Conservation (phyloP, 1,284 basidiomycete species). For the Sporisorium graminicola region DNA sequence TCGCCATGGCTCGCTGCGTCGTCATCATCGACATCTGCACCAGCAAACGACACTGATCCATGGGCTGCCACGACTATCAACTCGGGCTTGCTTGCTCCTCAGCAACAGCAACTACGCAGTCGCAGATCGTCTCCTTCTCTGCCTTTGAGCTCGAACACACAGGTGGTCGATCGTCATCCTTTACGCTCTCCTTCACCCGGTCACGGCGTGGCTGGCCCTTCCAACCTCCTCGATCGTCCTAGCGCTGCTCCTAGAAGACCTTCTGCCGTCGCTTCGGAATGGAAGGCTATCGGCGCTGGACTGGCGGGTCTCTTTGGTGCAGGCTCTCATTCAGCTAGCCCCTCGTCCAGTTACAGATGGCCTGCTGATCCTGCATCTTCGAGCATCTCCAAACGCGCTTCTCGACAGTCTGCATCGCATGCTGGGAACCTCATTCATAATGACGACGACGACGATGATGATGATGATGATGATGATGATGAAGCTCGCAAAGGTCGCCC, state of each 20-base stretch:
- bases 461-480: conserved; percentile 15
- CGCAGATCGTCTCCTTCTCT: conserved; percentile 31
- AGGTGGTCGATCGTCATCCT: conserved; percentile 42
- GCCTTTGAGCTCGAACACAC: conserved; percentile 11
- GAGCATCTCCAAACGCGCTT: conserved; percentile 2
- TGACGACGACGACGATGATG: background rate
- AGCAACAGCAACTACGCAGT: conserved; percentile 31
- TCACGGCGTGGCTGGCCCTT: conserved; percentile 9
- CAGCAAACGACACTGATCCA: conserved; percentile 15
- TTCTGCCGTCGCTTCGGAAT: conserved; percentile 43
- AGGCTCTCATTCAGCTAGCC: conserved; percentile 8
- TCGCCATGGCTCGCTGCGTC: conserved; percentile 27
- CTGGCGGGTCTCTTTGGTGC: conserved; percentile 44
- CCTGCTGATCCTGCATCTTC: conserved; percentile 42
- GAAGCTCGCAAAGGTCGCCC: conserved; percentile 28
- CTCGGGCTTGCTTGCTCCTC: conserved; percentile 24
- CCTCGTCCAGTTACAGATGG: conserved; percentile 30
- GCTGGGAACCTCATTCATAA: conserved; percentile 1
- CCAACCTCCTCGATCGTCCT: conserved; percentile 10
- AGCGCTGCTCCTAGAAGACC: conserved; percentile 14
- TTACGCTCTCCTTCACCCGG: conserved; percentile 41
- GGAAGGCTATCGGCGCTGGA: conserved; percentile 46
- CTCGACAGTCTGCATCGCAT: conserved; percentile 16
- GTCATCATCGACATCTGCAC: conserved; percentile 6
- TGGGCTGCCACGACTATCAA: conserved; percentile 20